Evolutionary conservation across 306 rosid species (phyloP).

Genomic region (Gastrolobium villosum): DNA sequence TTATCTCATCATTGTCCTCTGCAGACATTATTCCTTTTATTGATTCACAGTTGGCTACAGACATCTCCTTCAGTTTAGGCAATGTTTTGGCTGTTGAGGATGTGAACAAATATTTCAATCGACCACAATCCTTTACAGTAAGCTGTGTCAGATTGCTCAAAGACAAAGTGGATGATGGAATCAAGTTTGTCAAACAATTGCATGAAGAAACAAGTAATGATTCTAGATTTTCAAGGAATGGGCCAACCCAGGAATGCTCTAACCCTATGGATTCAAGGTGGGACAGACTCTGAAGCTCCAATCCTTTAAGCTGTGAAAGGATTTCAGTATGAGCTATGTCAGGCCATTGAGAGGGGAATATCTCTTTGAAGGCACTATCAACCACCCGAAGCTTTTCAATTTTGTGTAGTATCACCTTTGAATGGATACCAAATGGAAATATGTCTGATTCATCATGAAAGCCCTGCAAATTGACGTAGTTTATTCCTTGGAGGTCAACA

Average conservation of each 20-base stretch:
- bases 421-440: background rate
- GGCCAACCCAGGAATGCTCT: background rate
- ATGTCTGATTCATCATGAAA: no score
- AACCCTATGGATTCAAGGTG: background rate
- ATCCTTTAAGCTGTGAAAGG: no score
- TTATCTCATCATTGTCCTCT: background rate
- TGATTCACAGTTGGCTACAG: no score
- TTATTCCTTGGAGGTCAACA: no score
- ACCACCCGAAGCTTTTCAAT: background rate
- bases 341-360: background rate
- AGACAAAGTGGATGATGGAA: background rate
- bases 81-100: no score
- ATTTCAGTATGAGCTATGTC: no score
- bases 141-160: background rate
- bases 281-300: no score
- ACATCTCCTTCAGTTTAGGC: no score
- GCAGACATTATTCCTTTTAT: background rate
- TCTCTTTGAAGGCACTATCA: no score
- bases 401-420: background rate
- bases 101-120: background rate
- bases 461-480: no score
- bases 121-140: background rate
- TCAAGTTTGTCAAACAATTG: conserved; percentile 4
- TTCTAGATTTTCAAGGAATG: no score
- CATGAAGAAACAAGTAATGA: no score